phyloP scores from a whole-genome alignment of 2,329 filamentous ascomycete species.

The Claviceps africana region DNA sequence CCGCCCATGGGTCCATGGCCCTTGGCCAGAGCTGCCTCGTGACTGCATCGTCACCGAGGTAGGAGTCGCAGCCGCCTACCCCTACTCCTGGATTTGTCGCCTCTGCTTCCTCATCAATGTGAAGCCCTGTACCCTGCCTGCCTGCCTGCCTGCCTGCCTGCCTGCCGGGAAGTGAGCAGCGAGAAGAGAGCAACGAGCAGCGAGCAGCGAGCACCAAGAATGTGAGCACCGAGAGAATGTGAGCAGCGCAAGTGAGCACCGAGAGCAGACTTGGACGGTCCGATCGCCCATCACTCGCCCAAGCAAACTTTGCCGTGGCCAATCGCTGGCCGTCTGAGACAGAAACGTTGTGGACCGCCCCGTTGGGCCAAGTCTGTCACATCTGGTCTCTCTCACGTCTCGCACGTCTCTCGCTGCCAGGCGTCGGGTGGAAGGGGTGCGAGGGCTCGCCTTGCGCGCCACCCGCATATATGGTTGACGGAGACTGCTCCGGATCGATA shows the following conservation, averaged over 20 bases:
- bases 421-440: neutral
- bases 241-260: neutral
- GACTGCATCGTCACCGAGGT: conserved; percentile 2
- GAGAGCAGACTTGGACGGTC: neutral
- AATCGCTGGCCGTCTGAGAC: neutral
- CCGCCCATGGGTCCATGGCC: neutral
- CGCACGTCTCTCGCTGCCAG: neutral
- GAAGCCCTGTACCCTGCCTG: neutral
- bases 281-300: neutral
- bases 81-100: neutral
- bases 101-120: neutral
- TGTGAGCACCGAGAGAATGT: neutral
- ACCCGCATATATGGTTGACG: neutral
- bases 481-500: neutral
- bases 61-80: neutral
- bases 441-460: neutral
- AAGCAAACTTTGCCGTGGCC: neutral
- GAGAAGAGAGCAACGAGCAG: too few relatives aligned
- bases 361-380: neutral
- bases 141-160: too few relatives aligned
- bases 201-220: neutral
- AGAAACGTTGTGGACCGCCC: neutral
- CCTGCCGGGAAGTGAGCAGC: neutral
- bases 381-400: neutral
- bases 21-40: neutral